Evolutionary conservation across 1,139 yeast species (phyloP).

Genomic region (Ashbya aceris): DNA sequence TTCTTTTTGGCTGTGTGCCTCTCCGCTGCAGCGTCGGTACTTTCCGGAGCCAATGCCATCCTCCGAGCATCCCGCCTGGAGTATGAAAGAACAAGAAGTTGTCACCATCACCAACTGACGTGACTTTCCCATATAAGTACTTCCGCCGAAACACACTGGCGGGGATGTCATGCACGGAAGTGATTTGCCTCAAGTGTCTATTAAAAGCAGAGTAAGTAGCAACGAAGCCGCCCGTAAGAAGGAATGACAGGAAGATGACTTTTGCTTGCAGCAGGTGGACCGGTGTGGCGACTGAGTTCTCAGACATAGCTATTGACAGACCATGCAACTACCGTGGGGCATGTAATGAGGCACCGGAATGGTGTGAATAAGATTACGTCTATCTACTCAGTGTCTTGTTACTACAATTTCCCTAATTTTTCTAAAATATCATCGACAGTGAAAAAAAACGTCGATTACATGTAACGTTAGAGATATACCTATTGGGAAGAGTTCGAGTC

Average conservation of each 20-base stretch:
- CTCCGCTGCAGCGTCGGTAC: slow-evolving; percentile 32
- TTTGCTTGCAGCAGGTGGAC: slow-evolving; percentile 11
- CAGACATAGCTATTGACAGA: too few species aligned
- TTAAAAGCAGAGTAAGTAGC: slow-evolving; percentile 32
- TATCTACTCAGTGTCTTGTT: too few species aligned
- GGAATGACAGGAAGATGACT: slow-evolving; percentile 24
- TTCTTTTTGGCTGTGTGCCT: not conserved
- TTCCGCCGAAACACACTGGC: slow-evolving; percentile 31
- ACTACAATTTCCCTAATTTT: too few species aligned
- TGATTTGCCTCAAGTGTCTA: slow-evolving; percentile 32
- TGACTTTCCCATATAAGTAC: slow-evolving; percentile 67
- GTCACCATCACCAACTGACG: slow-evolving; percentile 95
- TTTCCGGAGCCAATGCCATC: slow-evolving; percentile 87
- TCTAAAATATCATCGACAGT: too few species aligned
- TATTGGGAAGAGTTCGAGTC: slow-evolving; percentile 24
- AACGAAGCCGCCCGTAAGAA: slow-evolving; percentile 30
- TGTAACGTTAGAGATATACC: too few species aligned
- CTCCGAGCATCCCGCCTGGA: slow-evolving; percentile 80
- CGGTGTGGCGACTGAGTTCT: slow-evolving; percentile 5
- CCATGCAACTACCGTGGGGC: too few species aligned
- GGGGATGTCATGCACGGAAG: slow-evolving; percentile 37
- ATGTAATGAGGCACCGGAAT: too few species aligned
- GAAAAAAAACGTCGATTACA: too few species aligned
- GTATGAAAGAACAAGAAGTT: slow-evolving; percentile 86
- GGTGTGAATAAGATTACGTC: too few species aligned